Base-by-base conservation (phyloP, 176 grass and related monocot species). In the Ananas comosus region DNA sequence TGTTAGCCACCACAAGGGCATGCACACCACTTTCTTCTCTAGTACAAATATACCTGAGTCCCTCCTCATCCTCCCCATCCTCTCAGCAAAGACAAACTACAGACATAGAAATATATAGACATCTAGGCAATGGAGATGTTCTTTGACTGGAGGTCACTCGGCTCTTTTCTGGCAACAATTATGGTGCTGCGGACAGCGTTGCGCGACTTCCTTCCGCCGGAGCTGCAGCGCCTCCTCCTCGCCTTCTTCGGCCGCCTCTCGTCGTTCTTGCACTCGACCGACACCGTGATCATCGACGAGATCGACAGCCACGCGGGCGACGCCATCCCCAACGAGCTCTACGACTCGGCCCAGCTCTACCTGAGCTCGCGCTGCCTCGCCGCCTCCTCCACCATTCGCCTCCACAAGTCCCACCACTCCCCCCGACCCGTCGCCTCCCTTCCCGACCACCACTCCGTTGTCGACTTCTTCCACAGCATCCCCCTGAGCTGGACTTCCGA, bases 241-340 rank as follows among this genome's bases (percentile, higher is more conserved):
- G 70, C 49, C 23, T 11, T 80, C 75, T 11, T 91, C 50, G 59
- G 51, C 50, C 11, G 83, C 0, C 0, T 82, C 52, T 18, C 70
- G 52, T 48, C 70, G 13, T 76, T 83, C 33, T 48, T 76, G 13
- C 12, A 23, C 16, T 68, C 75, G 6, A 74, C 50, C 3, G 70
- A 49, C 49, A 91, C 83, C 64, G 81, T 96, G 68, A 51, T 96
- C 69, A 85, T 96, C 75, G 73, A 89, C 24, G 88, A 96, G 78
- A 64, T 76, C 63, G 92, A 96, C 71, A 64, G 70, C 16, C 59
- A 61, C 27, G 64, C n/a, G 53, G 48, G n/a, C 0, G 25, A 27
- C 25, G 25, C 25, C 50, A 59, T 24, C 5, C 21, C 70, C 56
- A 96, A 96, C 65, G 88, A 96, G 51, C 80, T 96, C 14, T 91